phyloP scores from a whole-genome alignment of 345 rosid genomes.

The Erysimum cheiranthoides region DNA sequence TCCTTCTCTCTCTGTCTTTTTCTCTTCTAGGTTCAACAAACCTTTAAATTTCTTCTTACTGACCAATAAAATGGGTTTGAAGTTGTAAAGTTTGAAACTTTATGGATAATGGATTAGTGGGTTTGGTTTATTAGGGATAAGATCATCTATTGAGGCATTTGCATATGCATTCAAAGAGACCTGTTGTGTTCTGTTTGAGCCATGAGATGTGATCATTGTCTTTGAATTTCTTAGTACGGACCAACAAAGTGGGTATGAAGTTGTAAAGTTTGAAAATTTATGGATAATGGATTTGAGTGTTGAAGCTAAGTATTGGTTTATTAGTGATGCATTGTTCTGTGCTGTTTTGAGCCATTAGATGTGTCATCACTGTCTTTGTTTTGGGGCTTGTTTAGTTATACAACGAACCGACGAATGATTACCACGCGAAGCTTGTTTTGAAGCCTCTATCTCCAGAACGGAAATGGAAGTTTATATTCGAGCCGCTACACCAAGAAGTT shows the following conservation, averaged over 20 bases:
- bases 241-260: background rate
- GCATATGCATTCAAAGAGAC: background rate
- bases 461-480: slow-evolving; percentile 80
- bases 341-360: slow-evolving; percentile 2
- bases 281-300: slow-evolving; percentile 1
- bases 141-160: background rate
- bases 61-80: background rate
- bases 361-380: background rate
- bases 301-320: background rate
- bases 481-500: slow-evolving; percentile 75
- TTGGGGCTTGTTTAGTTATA: slow-evolving; percentile 55
- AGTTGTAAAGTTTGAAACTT: background rate
- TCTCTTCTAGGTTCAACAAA: background rate
- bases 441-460: slow-evolving; percentile 78
- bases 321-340: background rate
- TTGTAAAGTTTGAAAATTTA: background rate
- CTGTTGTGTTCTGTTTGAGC: background rate
- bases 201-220: slow-evolving; percentile 4
- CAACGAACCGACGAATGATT: slow-evolving; percentile 84
- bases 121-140: background rate
- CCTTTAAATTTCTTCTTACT: background rate
- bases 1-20: slow-evolving; percentile 18
- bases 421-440: slow-evolving; percentile 81
- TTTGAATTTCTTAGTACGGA: too few relatives aligned
- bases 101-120: background rate